A percentile compares a stretch with the other conserved stretches of the same genome.
Conservation (phyloP, 345 rosid species). For the Eucalyptus curtisii region DNA sequence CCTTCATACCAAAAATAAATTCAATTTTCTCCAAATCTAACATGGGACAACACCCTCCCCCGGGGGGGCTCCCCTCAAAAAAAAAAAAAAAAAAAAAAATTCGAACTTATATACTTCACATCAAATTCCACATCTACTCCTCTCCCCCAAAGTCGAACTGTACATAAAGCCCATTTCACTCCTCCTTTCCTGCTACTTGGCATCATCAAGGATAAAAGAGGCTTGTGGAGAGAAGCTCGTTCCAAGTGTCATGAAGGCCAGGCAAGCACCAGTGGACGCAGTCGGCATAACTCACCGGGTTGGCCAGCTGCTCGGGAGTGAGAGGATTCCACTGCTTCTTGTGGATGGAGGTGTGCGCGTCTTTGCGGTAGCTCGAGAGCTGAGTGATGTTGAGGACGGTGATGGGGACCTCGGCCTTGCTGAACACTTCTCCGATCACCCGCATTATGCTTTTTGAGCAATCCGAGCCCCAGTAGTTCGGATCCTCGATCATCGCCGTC, state of each 20-base stretch:
- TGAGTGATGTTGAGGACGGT: slow-evolving; percentile 60
- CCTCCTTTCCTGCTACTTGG: neutral
- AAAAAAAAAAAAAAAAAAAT: neutral
- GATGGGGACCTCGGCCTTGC: slow-evolving; percentile 36
- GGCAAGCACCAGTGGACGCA: slow-evolving; percentile 99
- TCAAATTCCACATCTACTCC: neutral
- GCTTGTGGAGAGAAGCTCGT: slow-evolving; percentile 57
- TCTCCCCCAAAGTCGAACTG: neutral
- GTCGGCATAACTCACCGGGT: slow-evolving; percentile 77
- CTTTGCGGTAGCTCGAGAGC: slow-evolving; percentile 78
- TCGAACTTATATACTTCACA: neutral
- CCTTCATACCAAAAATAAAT: neutral
- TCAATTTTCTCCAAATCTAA: neutral
- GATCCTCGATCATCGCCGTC: slow-evolving; percentile 43
- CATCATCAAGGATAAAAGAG: neutral
- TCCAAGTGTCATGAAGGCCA: slow-evolving; percentile 91
- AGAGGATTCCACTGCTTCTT: slow-evolving; percentile 81
- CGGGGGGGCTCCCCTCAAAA: too few relatives aligned
- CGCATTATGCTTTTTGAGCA: slow-evolving; percentile 55
- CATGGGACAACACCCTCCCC: neutral
- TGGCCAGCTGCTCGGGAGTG: slow-evolving; percentile 63
- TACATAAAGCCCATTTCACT: neutral
- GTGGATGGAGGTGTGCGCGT: slow-evolving; percentile 79
- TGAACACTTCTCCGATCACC: slow-evolving; percentile 25
- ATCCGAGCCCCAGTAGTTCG: slow-evolving; percentile 83